Evolutionary conservation across 805 yeast species (phyloP), one percentile per base, ranked within the genome.

Genomic region (Teunomyces pallodes): DNA sequence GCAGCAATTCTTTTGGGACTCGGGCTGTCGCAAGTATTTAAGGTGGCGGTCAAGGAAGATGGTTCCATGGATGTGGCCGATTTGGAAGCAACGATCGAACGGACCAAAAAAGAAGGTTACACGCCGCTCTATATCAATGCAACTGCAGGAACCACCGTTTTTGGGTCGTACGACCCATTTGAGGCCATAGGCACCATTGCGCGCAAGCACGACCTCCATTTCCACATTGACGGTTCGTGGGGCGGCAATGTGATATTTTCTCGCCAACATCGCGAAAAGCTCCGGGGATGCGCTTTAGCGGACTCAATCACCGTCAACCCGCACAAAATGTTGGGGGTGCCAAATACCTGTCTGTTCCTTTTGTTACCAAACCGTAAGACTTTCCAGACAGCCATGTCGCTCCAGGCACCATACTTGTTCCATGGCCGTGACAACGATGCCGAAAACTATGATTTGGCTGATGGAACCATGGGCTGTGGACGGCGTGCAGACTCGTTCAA

Each of bases 401-500:
- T 89, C 44, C 70, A 76, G 29, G 96, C 96, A 0, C 94, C 94
- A 4, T 89, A 88, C 61, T 68, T 88, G 38, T 88, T 87, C 76
- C 96, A 88, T 60, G 75, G 76, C 4, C 56, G 74, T 20, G 75
- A 71, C 47, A 64, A 68, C n/a, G 62, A 65, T 9, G 79, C 72
- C 3, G 86, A 79, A 24, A 82, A 79, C 63, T 86, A 72, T 59
- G 96, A 88, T 56, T 76, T 88, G 47, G 96, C 92, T 0, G 92
- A 87, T 62, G 95, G 94, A 10, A 89, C 96, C 2, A 84, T 89
- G 91, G 96, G 95, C 7, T 88, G 96, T 62, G 96, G 96, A 10
- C 79, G 96, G 55, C 76, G 96, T 46, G 82, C 94, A 0, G 96
- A 89, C 63, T 80, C 92, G 3, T 69, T 88, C 63, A 88, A 88